Evolutionary conservation across 176 grass and related monocot genomes (phyloP).

Genomic region (Lolium rigidum): DNA sequence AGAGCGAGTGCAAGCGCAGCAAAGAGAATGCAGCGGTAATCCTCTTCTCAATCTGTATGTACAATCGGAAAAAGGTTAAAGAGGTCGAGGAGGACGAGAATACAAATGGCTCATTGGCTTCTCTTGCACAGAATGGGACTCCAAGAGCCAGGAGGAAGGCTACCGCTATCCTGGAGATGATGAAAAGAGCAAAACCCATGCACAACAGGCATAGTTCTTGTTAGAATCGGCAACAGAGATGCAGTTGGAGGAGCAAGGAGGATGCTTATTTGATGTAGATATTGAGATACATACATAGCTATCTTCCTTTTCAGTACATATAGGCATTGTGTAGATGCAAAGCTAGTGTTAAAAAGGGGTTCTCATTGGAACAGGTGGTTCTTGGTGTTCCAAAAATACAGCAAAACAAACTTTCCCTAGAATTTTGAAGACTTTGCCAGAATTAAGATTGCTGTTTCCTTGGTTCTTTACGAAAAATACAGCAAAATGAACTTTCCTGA

Average conservation of each 20-base stretch:
- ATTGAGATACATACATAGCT: slow-evolving; percentile 46
- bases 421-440: neutral
- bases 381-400: slow-evolving; percentile 4
- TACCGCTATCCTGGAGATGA: slow-evolving; percentile 63
- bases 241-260: slow-evolving; percentile 25
- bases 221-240: slow-evolving; percentile 45
- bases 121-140: slow-evolving; percentile 62
- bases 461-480: neutral
- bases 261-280: slow-evolving; percentile 51
- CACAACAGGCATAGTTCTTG: slow-evolving; percentile 67
- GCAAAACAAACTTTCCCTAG: neutral
- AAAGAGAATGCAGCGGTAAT: slow-evolving; percentile 83
- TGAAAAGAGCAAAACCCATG: slow-evolving; percentile 61
- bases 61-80: slow-evolving; percentile 59
- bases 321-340: slow-evolving; percentile 40
- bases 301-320: slow-evolving; percentile 46
- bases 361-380: slow-evolving; percentile 2
- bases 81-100: slow-evolving; percentile 65
- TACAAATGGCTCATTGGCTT: slow-evolving; percentile 55
- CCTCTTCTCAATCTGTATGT: slow-evolving; percentile 65
- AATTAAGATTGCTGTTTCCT: too few relatives aligned
- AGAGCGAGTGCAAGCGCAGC: slow-evolving; percentile 60
- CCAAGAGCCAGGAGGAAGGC: slow-evolving; percentile 74
- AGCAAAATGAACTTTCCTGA: neutral
- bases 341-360: slow-evolving; percentile 33